Percentiles rank a stretch among this genome's conserved stretches.
Conservation (phyloP, 192 early-diverging fungal genomes). For the Coemansia sp. region DNA sequence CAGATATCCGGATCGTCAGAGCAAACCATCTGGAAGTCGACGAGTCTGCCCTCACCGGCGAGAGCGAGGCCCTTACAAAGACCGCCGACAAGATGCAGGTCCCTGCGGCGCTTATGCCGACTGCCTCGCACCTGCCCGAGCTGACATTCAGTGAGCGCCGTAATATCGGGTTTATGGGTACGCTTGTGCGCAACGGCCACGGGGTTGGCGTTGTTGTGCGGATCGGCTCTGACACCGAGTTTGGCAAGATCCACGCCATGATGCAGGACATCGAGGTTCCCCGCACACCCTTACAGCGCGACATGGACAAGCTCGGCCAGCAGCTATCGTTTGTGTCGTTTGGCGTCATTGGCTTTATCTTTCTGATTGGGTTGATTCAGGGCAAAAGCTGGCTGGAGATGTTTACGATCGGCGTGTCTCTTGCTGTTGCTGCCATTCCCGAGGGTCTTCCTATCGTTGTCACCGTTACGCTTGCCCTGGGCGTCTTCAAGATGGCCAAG, state of each 20-base stretch:
- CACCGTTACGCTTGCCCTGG: constrained; percentile 89
- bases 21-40: constrained; percentile 86
- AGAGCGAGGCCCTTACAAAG: constrained; percentile 87
- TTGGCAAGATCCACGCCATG: constrained; percentile 92
- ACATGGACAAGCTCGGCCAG: constrained; percentile 85
- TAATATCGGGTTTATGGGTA: constrained; percentile 97
- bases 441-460: constrained; percentile 97
- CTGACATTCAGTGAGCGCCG: constrained; percentile 49
- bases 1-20: constrained; percentile 80
- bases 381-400: constrained; percentile 90
- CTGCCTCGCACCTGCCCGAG: constrained; percentile 10
- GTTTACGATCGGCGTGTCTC: constrained; percentile 88
- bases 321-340: constrained; percentile 74
- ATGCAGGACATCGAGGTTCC: constrained; percentile 90
- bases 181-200: constrained; percentile 84
- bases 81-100: constrained; percentile 54
- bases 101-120: constrained; percentile 25
- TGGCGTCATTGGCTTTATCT: constrained; percentile 70
- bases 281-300: constrained; percentile 89
- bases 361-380: constrained; percentile 84
- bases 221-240: constrained; percentile 87
- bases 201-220: constrained; percentile 89
- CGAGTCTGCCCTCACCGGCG: constrained; percentile 92
- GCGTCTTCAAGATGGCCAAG: constrained; percentile 90
- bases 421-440: constrained; percentile 98